Conservation (phyloP, 208 protist species). For the Eutreptiella sp. region DNA sequence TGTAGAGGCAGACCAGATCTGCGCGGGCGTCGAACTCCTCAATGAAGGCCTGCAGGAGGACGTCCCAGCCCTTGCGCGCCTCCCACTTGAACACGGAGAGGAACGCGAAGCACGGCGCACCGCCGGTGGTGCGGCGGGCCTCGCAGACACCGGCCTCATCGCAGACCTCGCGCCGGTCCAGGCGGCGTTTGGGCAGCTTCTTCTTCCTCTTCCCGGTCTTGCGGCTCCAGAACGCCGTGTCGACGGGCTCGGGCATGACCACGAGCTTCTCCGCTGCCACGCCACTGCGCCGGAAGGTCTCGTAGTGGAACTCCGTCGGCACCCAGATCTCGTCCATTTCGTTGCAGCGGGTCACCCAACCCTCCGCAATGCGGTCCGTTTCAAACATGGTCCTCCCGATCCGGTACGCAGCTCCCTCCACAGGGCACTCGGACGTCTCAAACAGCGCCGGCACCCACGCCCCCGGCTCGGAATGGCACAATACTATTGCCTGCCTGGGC, state of each 20-base stretch:
- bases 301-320: constrained; percentile 46
- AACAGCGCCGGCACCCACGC: not conserved
- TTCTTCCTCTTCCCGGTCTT: not conserved
- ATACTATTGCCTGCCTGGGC: not conserved
- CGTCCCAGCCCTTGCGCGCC: constrained; percentile 51
- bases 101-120: constrained; percentile 43
- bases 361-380: not conserved
- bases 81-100: constrained; percentile 63
- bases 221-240: constrained; percentile 39
- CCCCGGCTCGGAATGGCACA: constrained; percentile 10
- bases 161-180: not conserved
- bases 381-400: constrained; percentile 36
- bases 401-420: constrained; percentile 13
- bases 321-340: constrained; percentile 51
- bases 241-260: constrained; percentile 50
- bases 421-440: no score
- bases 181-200: not conserved
- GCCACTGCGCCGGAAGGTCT: constrained; percentile 36
- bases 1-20: constrained; percentile 28
- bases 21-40: constrained; percentile 38
- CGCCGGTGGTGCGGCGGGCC: no score
- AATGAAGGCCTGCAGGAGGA: constrained; percentile 54
- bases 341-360: constrained; percentile 1
- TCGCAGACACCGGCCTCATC: no score
- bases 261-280: constrained; percentile 33